Conservation (phyloP, 805 yeast species). For the Metschnikowia lunata region DNA sequence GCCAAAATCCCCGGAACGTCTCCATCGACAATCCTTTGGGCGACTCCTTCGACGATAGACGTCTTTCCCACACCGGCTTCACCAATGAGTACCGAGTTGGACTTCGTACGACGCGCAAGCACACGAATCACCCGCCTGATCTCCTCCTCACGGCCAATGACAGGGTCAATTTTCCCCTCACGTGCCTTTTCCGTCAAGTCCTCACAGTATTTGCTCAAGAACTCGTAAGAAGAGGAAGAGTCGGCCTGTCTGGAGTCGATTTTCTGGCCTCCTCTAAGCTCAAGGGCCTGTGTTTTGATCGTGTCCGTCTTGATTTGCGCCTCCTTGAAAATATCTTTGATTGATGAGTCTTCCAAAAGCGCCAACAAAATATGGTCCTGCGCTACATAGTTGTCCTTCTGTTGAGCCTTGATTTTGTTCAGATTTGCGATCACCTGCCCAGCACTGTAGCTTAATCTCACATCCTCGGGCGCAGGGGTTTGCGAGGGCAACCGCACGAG, state of each 20-base stretch:
- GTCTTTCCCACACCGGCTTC: constrained; percentile 96
- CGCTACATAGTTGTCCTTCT: constrained; percentile 86
- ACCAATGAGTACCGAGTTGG: constrained; percentile 95
- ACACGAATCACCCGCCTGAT: constrained; percentile 93
- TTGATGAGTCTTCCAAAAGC: constrained; percentile 69
- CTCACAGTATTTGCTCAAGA: constrained; percentile 81
- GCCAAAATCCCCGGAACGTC: constrained; percentile 90
- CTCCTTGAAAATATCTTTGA: constrained; percentile 70
- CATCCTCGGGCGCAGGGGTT: constrained; percentile 81
- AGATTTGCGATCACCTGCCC: constrained; percentile 74
- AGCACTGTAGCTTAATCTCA: constrained; percentile 70
- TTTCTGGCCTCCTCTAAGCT: constrained; percentile 82
- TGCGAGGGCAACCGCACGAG: constrained; percentile 85
- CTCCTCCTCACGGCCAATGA: constrained; percentile 98
- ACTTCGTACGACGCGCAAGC: constrained; percentile 93
- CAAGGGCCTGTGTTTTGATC: constrained; percentile 70
- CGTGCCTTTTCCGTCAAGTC: constrained; percentile 93
- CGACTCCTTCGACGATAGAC: constrained; percentile 96
- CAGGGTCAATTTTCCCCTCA: constrained; percentile 94
- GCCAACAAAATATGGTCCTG: constrained; percentile 92
- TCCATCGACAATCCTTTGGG: constrained; percentile 91
- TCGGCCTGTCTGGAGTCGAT: constrained; percentile 95
- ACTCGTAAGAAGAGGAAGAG: constrained; percentile 79
- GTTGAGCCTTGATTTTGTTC: constrained; percentile 72
- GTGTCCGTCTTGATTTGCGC: constrained; percentile 63